Evolutionary conservation across 352 stramenopile species (phyloP).

Genomic region (Phytophthora parvispora): DNA sequence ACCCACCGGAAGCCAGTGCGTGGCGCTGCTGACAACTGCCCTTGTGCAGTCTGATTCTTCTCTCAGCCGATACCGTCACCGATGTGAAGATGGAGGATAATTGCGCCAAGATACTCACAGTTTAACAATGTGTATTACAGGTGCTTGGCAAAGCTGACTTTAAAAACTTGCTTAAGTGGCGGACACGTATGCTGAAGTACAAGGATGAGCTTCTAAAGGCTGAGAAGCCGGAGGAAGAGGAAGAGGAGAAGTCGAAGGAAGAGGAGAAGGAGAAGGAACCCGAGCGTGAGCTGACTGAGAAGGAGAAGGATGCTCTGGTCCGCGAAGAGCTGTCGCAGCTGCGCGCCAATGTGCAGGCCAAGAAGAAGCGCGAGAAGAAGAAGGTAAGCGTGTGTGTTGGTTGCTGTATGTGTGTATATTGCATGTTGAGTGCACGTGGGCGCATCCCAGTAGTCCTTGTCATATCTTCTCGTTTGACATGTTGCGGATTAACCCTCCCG

Average conservation of each 20-base stretch:
- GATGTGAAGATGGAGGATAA: too few species aligned
- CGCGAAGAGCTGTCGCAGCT: constrained; percentile 89
- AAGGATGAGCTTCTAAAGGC: constrained; percentile 86
- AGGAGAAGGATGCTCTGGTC: constrained; percentile 86
- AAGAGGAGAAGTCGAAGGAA: constrained; percentile 52
- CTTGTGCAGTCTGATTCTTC: constrained; percentile 85
- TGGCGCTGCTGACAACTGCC: constrained; percentile 68
- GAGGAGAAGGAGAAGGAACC: constrained; percentile 36
- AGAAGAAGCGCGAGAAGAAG: constrained; percentile 93
- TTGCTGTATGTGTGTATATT: constrained; percentile 28
- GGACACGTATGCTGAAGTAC: constrained; percentile 94
- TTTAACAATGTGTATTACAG: constrained; percentile 39
- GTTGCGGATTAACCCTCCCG: constrained; percentile 93
- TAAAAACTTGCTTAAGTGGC: constrained; percentile 98
- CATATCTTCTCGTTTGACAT: constrained; percentile 80
- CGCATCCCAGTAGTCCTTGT: constrained; percentile 93
- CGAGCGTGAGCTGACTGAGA: constrained; percentile 74
- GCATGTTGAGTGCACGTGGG: constrained; percentile 45
- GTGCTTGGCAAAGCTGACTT: constrained; percentile 99
- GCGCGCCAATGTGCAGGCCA: constrained; percentile 76
- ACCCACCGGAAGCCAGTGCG: constrained; percentile 91
- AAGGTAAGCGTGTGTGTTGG: constrained; percentile 68
- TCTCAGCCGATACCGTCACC: background rate
- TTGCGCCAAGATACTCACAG: too few species aligned
- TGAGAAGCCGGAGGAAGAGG: constrained; percentile 44